Evolutionary conservation across 2,329 filamentous ascomycete genomes (phyloP).

Genomic region (Tolypocladium pustulatum): DNA sequence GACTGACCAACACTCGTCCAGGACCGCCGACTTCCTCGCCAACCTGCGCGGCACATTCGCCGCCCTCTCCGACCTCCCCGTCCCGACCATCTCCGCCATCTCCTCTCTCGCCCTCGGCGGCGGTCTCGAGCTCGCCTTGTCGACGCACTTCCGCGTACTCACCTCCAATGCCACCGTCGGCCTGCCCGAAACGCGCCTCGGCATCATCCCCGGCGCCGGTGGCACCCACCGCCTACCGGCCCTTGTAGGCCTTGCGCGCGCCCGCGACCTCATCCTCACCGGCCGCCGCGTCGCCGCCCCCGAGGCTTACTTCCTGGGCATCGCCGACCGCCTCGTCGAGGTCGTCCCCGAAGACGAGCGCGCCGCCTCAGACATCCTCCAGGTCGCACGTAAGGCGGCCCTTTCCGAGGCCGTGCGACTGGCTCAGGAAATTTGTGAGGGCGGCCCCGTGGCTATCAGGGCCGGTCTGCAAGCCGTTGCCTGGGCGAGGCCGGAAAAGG

Average conservation of each 20-base stretch:
- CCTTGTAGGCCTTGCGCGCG: slow-evolving; percentile 68
- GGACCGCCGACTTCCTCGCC: slow-evolving; percentile 68
- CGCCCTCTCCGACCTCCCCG: slow-evolving; percentile 61
- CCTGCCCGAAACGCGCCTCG: slow-evolving; percentile 83
- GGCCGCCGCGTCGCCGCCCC: slow-evolving; percentile 73
- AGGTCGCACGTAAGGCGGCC: slow-evolving; percentile 53
- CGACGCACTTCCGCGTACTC: slow-evolving; percentile 82
- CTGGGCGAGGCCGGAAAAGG: slow-evolving; percentile 62
- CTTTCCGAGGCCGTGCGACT: slow-evolving; percentile 68
- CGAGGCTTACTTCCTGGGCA: slow-evolving; percentile 84
- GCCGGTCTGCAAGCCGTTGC: slow-evolving; percentile 71
- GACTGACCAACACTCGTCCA: slow-evolving; percentile 21
- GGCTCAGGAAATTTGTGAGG: slow-evolving; percentile 78
- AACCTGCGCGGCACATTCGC: slow-evolving; percentile 68
- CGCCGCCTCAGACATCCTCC: slow-evolving; percentile 32
- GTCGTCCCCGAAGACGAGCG: slow-evolving; percentile 48
- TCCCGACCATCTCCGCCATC: slow-evolving; percentile 85
- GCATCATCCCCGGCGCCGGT: slow-evolving; percentile 89
- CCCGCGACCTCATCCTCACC: slow-evolving; percentile 84
- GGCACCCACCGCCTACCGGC: slow-evolving; percentile 80
- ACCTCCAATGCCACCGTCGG: slow-evolving; percentile 67
- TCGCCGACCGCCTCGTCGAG: slow-evolving; percentile 85
- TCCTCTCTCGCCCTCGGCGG: slow-evolving; percentile 82
- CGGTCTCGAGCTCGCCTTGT: slow-evolving; percentile 84
- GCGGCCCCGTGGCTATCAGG: slow-evolving; percentile 72